Conservation (phyloP, 495 filamentous ascomycete genomes). For the Talaromyces trachyspermus region DNA sequence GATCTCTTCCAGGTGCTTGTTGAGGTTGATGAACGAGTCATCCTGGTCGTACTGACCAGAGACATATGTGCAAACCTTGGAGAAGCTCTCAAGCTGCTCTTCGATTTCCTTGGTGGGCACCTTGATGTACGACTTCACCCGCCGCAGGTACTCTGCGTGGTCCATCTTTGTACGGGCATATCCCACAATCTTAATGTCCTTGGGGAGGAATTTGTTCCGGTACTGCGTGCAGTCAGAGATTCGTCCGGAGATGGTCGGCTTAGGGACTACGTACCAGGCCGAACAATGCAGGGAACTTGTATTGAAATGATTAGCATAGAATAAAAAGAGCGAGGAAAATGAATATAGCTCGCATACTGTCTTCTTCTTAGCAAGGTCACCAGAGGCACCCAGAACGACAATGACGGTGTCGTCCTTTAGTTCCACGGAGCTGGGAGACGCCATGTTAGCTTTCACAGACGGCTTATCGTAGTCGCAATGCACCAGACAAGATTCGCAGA, state of each 20-base stretch:
- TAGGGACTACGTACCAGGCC: conserved; percentile 71
- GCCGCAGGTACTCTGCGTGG: conserved; percentile 84
- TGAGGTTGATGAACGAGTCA: conserved; percentile 83
- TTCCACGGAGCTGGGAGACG: conserved; percentile 62
- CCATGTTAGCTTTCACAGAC: conserved; percentile 32
- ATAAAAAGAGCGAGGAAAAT: conserved; percentile 12
- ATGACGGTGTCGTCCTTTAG: conserved; percentile 98
- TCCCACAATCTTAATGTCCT: conserved; percentile 94
- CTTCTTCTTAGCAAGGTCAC: conserved; percentile 99
- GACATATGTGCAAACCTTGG: conserved; percentile 79
- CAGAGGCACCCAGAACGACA: conserved; percentile 93
- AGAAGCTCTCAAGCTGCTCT: conserved; percentile 87
- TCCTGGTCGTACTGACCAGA: conserved; percentile 97
- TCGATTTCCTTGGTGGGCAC: conserved; percentile 96
- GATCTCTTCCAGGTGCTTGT: conserved; percentile 81
- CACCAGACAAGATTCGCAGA: no score
- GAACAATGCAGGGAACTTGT: conserved; percentile 93
- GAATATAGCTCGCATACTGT: conserved; percentile 55
- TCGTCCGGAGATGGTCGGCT: background rate
- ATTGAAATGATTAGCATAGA: conserved; percentile 18
- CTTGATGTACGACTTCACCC: conserved; percentile 98
- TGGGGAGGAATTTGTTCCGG: conserved; percentile 97
- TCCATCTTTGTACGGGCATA: conserved; percentile 99
- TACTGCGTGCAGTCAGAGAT: conserved; percentile 47
- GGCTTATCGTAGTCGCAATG: no score